Evolutionary conservation across 352 stramenopile genomes (phyloP), one percentile per base, ranked within the genome.

Genomic region (Globisporangium cylindrosporum): DNA sequence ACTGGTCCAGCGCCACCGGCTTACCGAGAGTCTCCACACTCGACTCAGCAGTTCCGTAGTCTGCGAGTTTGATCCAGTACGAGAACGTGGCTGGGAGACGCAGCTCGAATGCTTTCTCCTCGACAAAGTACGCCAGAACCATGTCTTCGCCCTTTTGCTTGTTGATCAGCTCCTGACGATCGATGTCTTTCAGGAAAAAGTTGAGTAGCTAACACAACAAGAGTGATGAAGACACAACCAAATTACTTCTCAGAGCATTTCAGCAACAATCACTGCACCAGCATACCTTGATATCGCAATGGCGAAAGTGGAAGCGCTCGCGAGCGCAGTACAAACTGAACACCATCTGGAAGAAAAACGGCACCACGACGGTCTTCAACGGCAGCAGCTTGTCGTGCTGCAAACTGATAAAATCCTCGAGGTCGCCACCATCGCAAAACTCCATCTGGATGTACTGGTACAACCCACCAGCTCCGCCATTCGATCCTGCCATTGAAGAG

Each of bases 371-470:
- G 4, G 72, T 73, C 34, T 74, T 49, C 15, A 90, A 58, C 14
- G 84, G 86, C 49, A 93, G 71, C 43, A 81, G 41, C 77, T 92
- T 79, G 67, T 86, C 69, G 12, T 98, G 71, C 46, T 91, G 76
- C 43, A 95, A 73, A 10, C 90, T 89, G 32, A 99, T 90, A 62
- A 97, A 98, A 49, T 98, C 84, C 81, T 99, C 97, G 10, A 98
- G 73, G 76, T 99, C 97, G 15, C 97, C 97, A 49, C 95, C 84
- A 57, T 94, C 82, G 74, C 97, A 99, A 14, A 99, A 94, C 73
- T 99, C 98, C 97, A 99, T 99, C 25, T 92, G 85, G 66, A 99
- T 99, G 73, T 98, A 99, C 80, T 99, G 97, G 70, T 88, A 98
- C 34, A 93, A 60, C 3, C 63, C 58, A 29, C 75, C 51, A 24